Evolutionary conservation across 257 asterid species (phyloP), one percentile per base, ranked within the genome.

Genomic region (Echites panduratus): DNA sequence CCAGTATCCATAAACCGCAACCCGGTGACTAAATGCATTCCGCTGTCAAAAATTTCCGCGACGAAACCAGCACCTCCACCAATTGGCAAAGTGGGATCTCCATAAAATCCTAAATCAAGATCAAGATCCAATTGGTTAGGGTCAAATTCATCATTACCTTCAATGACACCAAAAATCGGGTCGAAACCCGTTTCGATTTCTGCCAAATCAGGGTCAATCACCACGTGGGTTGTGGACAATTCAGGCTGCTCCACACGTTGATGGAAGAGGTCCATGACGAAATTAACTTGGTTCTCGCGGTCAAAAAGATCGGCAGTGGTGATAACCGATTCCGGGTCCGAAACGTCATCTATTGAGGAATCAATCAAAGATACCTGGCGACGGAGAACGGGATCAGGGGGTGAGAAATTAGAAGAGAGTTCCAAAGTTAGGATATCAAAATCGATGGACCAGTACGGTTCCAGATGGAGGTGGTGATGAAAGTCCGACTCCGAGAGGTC

Each of bases 201-300:
- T 14, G 48, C 41, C 54, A 70, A 68, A 43, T 72, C 66, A 4
- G 77, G 77, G 73, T 50, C 79, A 44, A 45, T 17, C 47, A 71
- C 68, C 8, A 68, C 66, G 35, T 50, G 77, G 61, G 49, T 70
- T 35, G 79, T 4, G 20, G 79, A 52, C 66, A 66, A 74, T 22
- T 70, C 84, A 5, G 80, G 71, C 74, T 82, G 80, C 66, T 83
- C 79, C 1, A 77, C 82, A 47, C 84, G 84, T 74, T 83, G 84
- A 61, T 83, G 83, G 24, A 80, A 61, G 65, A 78, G 79, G 73
- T 80, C 84, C 79, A 83, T 83, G 75, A 83, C 81, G 73, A 80
- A 83, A 64, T 78, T 80, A 0, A 70, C 79, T 44, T 80, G 83
- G 74, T 80, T 80, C 70, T 69, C 79, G 38, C 80, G 78, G 68